A percentile compares a stretch with the other conserved stretches of the same genome.
Evolutionary conservation across 305 asterid species (phyloP).

Genomic region (Fraxinus dipetala): DNA sequence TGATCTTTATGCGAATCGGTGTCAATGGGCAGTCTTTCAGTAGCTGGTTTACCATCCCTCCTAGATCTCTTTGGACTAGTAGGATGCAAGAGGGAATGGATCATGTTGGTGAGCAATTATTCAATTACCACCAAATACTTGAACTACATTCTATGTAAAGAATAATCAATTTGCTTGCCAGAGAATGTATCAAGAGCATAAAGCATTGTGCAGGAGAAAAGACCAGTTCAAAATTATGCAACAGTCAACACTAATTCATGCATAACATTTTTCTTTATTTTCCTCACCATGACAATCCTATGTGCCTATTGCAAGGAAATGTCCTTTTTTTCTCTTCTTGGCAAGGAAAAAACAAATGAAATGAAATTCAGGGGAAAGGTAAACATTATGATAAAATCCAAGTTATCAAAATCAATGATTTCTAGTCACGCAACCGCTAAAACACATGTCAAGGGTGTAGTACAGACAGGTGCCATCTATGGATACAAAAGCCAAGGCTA

Average conservation of each 20-base stretch:
- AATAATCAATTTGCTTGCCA: background rate
- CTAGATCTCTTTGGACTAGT: conserved; percentile 82
- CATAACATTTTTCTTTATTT: background rate
- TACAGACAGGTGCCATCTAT: background rate
- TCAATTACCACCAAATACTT: background rate
- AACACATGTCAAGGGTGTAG: background rate
- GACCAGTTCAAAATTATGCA: background rate
- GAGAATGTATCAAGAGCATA: background rate
- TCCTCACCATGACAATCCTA: background rate
- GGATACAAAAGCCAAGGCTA: background rate
- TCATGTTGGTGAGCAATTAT: background rate
- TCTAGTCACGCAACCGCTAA: background rate
- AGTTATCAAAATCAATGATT: background rate
- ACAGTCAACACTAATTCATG: background rate
- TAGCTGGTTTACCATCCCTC: conserved; percentile 65
- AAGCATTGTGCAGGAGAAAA: background rate
- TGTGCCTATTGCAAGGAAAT: background rate
- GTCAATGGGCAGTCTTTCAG: conserved; percentile 41
- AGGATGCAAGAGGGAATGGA: conserved; percentile 15
- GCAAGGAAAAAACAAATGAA: background rate
- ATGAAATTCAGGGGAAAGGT: background rate
- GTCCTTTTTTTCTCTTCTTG: background rate
- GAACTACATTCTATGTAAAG: background rate
- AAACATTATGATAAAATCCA: background rate
- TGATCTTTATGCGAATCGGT: conserved; percentile 36